Conservation (phyloP, 306 rosid genomes). For the Vigna nakashimae region DNA sequence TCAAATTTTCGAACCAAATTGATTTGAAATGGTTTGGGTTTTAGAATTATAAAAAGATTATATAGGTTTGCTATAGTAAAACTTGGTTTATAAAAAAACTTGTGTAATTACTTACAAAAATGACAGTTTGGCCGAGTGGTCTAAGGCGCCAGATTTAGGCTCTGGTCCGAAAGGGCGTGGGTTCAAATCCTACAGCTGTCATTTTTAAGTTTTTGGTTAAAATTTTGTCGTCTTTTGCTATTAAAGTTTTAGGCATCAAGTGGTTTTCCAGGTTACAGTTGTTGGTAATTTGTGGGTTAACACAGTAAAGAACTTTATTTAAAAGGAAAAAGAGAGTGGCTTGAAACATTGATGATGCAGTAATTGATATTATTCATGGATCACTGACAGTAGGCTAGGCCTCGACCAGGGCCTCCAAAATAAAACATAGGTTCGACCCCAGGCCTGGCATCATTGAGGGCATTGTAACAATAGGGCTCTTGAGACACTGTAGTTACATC, state of each 20-base stretch:
- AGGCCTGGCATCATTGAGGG: conserved; percentile 14
- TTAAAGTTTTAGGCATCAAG: neutral
- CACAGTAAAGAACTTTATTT: too few species aligned
- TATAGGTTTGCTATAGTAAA: neutral
- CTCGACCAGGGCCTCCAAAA: conserved; percentile 70
- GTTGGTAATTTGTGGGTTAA: too few species aligned
- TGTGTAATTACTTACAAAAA: too few species aligned
- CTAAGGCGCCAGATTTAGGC: conserved; percentile 27
- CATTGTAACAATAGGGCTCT: conserved; percentile 56
- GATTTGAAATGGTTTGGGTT: too few species aligned
- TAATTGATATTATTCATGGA: too few species aligned
- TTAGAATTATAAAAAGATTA: neutral
- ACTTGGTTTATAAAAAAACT: too few species aligned
- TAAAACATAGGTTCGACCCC: conserved; percentile 53
- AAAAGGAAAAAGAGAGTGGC: too few species aligned
- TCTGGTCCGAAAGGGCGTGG: conserved; percentile 27
- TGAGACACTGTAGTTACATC: conserved; percentile 19
- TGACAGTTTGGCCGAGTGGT: conserved; percentile 24
- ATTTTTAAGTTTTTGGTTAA: neutral
- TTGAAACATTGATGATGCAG: too few species aligned
- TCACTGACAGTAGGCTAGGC: conserved; percentile 53
- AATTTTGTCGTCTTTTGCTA: neutral
- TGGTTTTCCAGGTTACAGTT: too few species aligned
- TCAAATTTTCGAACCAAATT: too few species aligned
- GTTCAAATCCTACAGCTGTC: conserved; percentile 29